A percentile compares a stretch with the other conserved stretches of the same genome.
Evolutionary conservation across 768 basidiomycete species (phyloP).

Genomic region (Psilocybe cubensis): DNA sequence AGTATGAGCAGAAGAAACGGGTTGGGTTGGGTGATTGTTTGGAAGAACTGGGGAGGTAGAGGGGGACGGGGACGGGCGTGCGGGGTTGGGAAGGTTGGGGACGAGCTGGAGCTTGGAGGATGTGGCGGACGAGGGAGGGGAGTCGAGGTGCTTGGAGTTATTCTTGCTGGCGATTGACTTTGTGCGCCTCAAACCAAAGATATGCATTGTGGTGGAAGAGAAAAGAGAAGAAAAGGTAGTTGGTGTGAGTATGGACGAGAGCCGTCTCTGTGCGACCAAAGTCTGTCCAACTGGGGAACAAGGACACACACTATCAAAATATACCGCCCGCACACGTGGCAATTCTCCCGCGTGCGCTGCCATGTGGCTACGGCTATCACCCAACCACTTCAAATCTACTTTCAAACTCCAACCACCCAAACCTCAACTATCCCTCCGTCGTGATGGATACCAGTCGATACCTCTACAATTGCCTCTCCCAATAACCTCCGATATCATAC

Average conservation of each 20-base stretch:
- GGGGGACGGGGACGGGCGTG: constrained; percentile 6
- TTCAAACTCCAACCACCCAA: background rate
- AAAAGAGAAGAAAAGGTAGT: constrained; percentile 10
- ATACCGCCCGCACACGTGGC: constrained; percentile 30
- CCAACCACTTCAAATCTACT: background rate
- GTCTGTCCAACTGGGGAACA: constrained; percentile 28
- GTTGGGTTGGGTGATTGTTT: constrained; percentile 7
- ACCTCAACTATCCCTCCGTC: background rate
- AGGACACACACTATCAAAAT: constrained; percentile 25
- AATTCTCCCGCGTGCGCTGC: constrained; percentile 26
- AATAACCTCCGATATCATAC: background rate
- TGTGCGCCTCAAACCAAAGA: constrained; percentile 29
- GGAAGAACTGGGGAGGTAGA: constrained; percentile 2
- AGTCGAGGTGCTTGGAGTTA: constrained; percentile 4
- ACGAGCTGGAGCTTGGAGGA: constrained; percentile 19
- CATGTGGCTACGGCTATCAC: constrained; percentile 33
- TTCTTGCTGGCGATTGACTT: constrained; percentile 20
- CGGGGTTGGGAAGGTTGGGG: too few species aligned
- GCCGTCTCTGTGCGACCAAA: constrained; percentile 20
- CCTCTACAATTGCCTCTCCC: background rate
- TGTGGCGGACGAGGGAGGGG: constrained; percentile 15
- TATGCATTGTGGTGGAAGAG: constrained; percentile 18
- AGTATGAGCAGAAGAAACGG: background rate
- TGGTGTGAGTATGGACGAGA: constrained; percentile 7
- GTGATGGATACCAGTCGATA: background rate